Percentiles rank a stretch among this genome's conserved stretches.
Evolutionary conservation across 2,329 filamentous ascomycete species (phyloP).

Genomic region (Scytalidium lignicola): DNA sequence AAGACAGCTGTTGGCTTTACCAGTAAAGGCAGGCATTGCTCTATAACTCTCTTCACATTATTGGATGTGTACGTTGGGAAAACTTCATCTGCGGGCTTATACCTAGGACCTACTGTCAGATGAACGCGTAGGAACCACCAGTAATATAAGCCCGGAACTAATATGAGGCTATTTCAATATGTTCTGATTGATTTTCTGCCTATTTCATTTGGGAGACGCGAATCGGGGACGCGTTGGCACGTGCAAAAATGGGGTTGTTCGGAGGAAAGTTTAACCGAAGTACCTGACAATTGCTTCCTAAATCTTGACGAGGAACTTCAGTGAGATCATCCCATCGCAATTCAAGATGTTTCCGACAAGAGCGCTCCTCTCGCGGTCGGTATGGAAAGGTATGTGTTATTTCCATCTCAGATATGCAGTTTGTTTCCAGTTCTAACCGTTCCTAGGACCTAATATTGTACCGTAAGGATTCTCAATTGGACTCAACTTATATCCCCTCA

Average conservation of each 20-base stretch:
- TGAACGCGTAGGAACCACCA: too few species aligned
- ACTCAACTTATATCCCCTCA: constrained; percentile 5
- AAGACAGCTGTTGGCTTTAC: constrained; percentile 3
- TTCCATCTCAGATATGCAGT: not conserved
- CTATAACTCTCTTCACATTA: not conserved
- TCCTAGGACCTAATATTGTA: constrained; percentile 62
- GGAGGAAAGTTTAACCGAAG: not conserved
- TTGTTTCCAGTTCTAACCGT: constrained; percentile 19
- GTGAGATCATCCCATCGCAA: not conserved
- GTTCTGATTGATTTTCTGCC: not conserved
- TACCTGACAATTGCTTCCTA: too few species aligned
- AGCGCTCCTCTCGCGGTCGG: constrained; percentile 56
- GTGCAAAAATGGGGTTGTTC: not conserved
- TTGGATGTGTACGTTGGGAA: not conserved
- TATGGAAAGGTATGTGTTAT: constrained; percentile 65
- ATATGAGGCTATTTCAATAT: constrained; percentile 1
- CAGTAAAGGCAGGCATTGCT: constrained; percentile 18
- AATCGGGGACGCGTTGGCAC: not conserved
- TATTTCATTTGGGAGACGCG: constrained; percentile 1
- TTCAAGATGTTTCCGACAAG: constrained; percentile 54
- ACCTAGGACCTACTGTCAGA: not conserved
- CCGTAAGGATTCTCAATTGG: constrained; percentile 57
- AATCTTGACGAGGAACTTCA: not conserved
- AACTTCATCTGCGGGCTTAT: too few species aligned
- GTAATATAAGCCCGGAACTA: not conserved